A percentile compares a stretch with the other conserved stretches of the same genome.
phyloP scores from a whole-genome alignment of 176 grass and related monocot species.

The Otatea glauca region DNA sequence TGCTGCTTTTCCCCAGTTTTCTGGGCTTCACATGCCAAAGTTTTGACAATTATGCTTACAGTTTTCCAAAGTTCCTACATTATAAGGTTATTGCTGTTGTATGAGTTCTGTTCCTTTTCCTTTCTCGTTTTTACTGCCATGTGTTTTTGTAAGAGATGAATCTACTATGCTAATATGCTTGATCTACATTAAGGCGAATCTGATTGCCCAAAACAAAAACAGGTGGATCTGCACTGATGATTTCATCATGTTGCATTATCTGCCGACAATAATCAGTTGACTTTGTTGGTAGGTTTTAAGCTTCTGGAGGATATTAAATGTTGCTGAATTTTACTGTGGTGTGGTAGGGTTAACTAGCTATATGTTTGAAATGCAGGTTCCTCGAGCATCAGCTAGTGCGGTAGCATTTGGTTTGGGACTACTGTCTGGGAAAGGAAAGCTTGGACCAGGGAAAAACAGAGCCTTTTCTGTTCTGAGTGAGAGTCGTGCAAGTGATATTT shows the following conservation, averaged over 20 bases:
- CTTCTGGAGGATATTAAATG: slow-evolving; percentile 4
- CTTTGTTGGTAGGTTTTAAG: neutral
- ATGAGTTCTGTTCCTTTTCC: no score
- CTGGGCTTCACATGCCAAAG: no score
- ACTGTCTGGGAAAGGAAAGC: slow-evolving; percentile 86
- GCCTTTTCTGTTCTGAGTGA: slow-evolving; percentile 95
- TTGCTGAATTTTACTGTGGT: slow-evolving; percentile 9
- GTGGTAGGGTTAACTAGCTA: neutral
- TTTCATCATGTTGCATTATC: neutral
- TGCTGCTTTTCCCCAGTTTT: no score
- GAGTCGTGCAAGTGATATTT: slow-evolving; percentile 93
- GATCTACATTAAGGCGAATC: neutral
- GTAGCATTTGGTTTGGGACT: slow-evolving; percentile 94
- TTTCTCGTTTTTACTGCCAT: no score
- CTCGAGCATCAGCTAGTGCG: slow-evolving; percentile 93
- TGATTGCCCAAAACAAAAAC: neutral
- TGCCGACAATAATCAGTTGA: neutral
- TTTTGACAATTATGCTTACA: no score
- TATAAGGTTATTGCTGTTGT: no score
- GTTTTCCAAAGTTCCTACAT: no score
- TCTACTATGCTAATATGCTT: no score
- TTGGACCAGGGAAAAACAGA: slow-evolving; percentile 74
- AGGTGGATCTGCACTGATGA: neutral
- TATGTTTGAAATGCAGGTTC: slow-evolving; percentile 60
- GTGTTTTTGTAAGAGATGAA: no score